Percentiles rank a stretch among this genome's conserved stretches.
Conservation (phyloP, 306 rosid species). For the Citrullus colocynthis region DNA sequence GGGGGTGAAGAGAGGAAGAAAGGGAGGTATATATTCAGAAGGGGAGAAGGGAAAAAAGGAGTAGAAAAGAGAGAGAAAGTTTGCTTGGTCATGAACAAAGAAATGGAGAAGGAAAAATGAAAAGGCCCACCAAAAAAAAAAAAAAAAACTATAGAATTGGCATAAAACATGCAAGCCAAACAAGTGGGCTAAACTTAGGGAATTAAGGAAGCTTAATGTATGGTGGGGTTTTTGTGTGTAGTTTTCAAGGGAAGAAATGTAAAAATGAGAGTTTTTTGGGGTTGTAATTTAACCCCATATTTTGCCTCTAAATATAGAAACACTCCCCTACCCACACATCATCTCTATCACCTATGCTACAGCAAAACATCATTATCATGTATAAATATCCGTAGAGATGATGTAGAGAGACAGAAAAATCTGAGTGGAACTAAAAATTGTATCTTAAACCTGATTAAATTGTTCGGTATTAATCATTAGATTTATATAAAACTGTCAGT, state of each 20-base stretch:
- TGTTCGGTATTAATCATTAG: too few relatives aligned
- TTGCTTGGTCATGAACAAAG: slow-evolving; percentile 7
- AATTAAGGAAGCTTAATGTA: slow-evolving; percentile 8
- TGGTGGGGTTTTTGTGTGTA: slow-evolving; percentile 6
- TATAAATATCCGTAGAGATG: neutral
- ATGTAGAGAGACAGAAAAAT: too few relatives aligned
- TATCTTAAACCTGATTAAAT: too few relatives aligned
- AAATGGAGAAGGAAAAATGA: neutral
- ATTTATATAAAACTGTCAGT: too few relatives aligned
- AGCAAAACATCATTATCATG: neutral
- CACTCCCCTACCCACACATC: neutral
- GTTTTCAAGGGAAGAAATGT: neutral
- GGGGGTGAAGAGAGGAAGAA: slow-evolving; percentile 7
- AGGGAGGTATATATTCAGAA: slow-evolving; percentile 2
- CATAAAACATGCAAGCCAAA: neutral
- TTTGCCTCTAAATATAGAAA: slow-evolving; percentile 9
- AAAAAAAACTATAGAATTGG: neutral
- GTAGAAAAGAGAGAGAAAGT: neutral
- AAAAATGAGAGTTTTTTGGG: neutral
- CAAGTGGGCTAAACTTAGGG: slow-evolving; percentile 2
- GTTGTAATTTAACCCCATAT: neutral
- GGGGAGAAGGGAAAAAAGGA: neutral
- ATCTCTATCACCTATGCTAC: neutral
- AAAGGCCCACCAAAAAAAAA: neutral
- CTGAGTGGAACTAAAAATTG: too few relatives aligned